These are phyloP conservation scores for Lolium perenne DNA, from an alignment of 176 grass and related monocot genomes.

Conservation along the genomic window DNA sequence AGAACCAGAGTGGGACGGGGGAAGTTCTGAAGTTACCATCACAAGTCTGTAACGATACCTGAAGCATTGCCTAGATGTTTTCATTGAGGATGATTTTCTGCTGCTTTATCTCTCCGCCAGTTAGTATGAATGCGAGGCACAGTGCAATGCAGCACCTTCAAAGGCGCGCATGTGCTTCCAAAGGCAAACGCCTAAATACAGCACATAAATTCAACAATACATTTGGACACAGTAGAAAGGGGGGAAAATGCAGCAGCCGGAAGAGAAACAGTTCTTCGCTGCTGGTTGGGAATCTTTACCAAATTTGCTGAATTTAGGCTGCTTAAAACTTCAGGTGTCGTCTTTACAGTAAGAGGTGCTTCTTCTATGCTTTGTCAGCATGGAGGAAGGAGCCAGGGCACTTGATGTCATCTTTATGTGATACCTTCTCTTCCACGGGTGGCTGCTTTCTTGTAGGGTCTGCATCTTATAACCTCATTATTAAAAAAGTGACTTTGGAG, in stretches of 20 bases:
- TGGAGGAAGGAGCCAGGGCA: background rate
- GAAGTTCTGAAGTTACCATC: no score
- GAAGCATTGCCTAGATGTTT: no score
- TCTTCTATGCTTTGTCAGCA: background rate
- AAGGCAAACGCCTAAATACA: background rate
- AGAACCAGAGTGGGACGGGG: no score
- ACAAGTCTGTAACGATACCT: no score
- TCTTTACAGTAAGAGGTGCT: background rate
- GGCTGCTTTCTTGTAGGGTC: background rate
- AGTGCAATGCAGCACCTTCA: no score
- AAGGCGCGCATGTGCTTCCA: no score
- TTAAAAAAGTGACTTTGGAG: background rate
- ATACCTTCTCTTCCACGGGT: background rate
- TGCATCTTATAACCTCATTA: background rate
- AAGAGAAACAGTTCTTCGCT: background rate
- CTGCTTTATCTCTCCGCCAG: no score
- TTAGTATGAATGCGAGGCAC: no score
- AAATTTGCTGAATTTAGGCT: background rate
- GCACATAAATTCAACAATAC: background rate
- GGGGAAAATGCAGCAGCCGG: background rate
- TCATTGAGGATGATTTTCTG: no score
- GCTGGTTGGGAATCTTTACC: slow-evolving; percentile 40
- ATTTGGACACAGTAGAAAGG: background rate
- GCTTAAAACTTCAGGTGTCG: slow-evolving; percentile 35
- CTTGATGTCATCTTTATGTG: background rate